These are phyloP conservation scores for Endogone sp. DNA, from an alignment of 192 early-diverging fungal genomes.

Conservation along the genomic window DNA sequence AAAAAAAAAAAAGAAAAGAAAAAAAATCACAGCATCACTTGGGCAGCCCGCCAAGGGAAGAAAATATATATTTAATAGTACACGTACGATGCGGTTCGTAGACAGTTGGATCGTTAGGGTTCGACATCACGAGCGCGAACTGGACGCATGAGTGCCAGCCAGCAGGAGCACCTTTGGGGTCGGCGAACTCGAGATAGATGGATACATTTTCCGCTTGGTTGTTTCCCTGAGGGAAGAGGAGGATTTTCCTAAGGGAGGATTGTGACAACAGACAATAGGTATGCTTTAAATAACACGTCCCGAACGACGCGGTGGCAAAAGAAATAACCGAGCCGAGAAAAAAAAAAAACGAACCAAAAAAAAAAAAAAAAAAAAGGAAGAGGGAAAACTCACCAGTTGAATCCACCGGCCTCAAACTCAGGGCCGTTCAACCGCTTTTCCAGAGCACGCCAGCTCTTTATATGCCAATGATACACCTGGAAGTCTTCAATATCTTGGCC, in stretches of 20 bases:
- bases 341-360: too few relatives aligned
- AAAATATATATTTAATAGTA: too few relatives aligned
- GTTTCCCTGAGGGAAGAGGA: conserved; percentile 91
- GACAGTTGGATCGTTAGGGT: conserved; percentile 60
- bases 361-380: too few relatives aligned
- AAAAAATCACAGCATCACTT: too few relatives aligned
- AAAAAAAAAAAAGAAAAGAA: too few relatives aligned
- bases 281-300: not conserved
- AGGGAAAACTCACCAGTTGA: conserved; percentile 34
- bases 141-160: conserved; percentile 83
- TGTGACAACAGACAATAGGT: not conserved
- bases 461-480: conserved; percentile 36
- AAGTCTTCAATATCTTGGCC: conserved; percentile 34
- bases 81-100: conserved; percentile 48
- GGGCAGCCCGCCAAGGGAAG: too few relatives aligned
- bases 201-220: conserved; percentile 62
- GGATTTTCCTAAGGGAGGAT: conserved; percentile 78
- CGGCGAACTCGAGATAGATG: conserved; percentile 83
- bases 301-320: too few relatives aligned
- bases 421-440: conserved; percentile 42
- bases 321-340: too few relatives aligned
- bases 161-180: conserved; percentile 48
- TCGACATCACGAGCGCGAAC: conserved; percentile 77
- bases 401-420: conserved; percentile 40
- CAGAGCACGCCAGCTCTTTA: conserved; percentile 31